These are phyloP conservation scores for Calocybe cyanea DNA, from an alignment of 768 basidiomycete species.

Conservation along the genomic window DNA sequence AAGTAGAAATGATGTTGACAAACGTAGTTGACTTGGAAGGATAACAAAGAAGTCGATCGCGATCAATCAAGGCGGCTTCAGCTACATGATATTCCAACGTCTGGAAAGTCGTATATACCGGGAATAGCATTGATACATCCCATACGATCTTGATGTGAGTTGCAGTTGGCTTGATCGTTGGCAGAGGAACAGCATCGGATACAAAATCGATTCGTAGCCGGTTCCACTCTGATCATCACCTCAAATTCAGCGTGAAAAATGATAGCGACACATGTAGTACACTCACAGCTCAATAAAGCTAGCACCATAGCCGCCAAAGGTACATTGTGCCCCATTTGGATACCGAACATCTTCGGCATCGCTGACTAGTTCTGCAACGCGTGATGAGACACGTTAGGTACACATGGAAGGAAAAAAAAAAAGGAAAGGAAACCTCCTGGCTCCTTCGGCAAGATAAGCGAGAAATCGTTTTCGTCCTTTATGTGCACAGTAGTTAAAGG, in stretches of 20 bases:
- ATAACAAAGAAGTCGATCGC: too few species aligned
- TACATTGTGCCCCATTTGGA: too few species aligned
- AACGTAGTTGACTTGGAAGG: too few species aligned
- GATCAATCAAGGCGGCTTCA: background rate
- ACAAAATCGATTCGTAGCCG: conserved; percentile 42
- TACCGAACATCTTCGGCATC: conserved; percentile 21
- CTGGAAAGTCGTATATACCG: conserved; percentile 42
- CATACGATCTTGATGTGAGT: conserved; percentile 44
- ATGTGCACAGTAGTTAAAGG: conserved; percentile 17
- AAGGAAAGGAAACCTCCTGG: conserved; percentile 8
- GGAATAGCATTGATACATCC: conserved; percentile 42
- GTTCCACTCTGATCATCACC: conserved; percentile 37
- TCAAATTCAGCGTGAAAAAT: background rate
- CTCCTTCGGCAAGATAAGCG: conserved; percentile 14
- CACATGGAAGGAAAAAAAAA: background rate
- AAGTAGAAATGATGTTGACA: background rate
- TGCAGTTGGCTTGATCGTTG: conserved; percentile 45
- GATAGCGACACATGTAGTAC: background rate
- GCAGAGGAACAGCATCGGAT: conserved; percentile 39
- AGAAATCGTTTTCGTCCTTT: conserved; percentile 13
- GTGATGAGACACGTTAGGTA: background rate
- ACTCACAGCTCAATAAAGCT: conserved; percentile 48
- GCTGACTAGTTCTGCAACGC: conserved; percentile 13
- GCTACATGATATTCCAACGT: conserved; percentile 11
- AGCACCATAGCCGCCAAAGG: conserved; percentile 46